Evolutionary conservation across 768 basidiomycete species (phyloP).

Genomic region (Collybia sordida): DNA sequence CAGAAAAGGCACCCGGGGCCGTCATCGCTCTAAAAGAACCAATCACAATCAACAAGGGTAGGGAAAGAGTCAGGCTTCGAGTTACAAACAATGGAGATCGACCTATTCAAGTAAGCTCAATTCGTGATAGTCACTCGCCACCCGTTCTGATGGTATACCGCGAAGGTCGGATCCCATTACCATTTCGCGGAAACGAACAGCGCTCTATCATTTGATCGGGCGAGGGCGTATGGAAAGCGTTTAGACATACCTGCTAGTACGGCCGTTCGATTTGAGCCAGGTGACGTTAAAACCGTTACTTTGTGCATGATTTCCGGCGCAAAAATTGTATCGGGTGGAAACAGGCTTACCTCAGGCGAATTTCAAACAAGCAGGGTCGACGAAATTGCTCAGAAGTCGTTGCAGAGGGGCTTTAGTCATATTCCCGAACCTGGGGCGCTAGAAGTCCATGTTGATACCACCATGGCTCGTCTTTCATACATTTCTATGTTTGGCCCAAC

Average conservation of each 20-base stretch:
- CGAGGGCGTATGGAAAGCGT: constrained; percentile 74
- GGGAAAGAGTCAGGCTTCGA: constrained; percentile 64
- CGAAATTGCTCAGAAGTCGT: constrained; percentile 43
- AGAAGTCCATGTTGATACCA: constrained; percentile 49
- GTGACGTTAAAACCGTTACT: constrained; percentile 79
- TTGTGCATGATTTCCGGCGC: constrained; percentile 78
- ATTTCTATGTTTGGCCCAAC: constrained; percentile 97
- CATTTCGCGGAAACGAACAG: constrained; percentile 91
- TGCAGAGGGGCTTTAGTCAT: constrained; percentile 70
- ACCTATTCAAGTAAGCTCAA: constrained; percentile 74
- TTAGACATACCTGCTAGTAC: constrained; percentile 95
- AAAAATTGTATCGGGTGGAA: constrained; percentile 76
- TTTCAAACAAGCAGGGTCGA: constrained; percentile 44
- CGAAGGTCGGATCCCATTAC: constrained; percentile 92
- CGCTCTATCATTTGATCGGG: constrained; percentile 79
- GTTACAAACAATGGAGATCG: constrained; percentile 93
- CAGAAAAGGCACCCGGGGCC: constrained; percentile 69
- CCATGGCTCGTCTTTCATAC: constrained; percentile 71
- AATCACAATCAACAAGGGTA: constrained; percentile 75
- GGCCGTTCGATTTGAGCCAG: constrained; percentile 95
- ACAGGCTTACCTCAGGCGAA: constrained; percentile 59
- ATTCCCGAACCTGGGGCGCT: constrained; percentile 62
- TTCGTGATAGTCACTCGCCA: neutral
- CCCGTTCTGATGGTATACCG: constrained; percentile 8
- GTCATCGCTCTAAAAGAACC: constrained; percentile 65